Conservation (phyloP, 179 eudicot genomes). For the Spinacia oleracea region DNA sequence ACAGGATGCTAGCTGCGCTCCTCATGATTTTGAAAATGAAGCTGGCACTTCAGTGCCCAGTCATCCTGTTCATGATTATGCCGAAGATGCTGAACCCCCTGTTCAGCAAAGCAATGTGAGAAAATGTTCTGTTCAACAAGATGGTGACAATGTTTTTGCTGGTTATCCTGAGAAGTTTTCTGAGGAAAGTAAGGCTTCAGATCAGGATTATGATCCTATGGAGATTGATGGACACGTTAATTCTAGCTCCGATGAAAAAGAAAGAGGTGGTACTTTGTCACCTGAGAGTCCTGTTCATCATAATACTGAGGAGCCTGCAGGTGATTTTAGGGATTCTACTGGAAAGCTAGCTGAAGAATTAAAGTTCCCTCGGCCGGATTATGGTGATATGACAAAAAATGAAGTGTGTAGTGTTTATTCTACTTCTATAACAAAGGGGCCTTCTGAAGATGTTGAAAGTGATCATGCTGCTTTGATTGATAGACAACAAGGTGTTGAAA, state of each 20-base stretch:
- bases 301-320: background rate
- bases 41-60: conserved; percentile 27
- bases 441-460: background rate
- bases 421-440: conserved; percentile 12
- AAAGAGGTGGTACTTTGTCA: conserved; percentile 3
- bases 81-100: background rate
- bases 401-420: conserved; percentile 12
- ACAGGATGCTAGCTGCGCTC: conserved; percentile 29
- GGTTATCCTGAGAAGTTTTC: conserved; percentile 6
- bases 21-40: conserved; percentile 16
- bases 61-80: conserved; percentile 21
- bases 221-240: conserved; percentile 10
- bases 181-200: conserved; percentile 7
- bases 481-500: conserved; percentile 27
- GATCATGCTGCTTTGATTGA: conserved; percentile 8
- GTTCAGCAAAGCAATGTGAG: background rate
- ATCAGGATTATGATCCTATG: conserved; percentile 14
- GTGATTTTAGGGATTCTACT: background rate
- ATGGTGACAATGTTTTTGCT: conserved; percentile 2
- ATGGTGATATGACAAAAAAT: conserved; percentile 10
- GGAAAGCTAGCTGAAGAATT: conserved; percentile 6
- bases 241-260: conserved; percentile 10
- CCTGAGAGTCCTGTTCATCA: conserved; percentile 8
- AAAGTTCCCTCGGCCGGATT: conserved; percentile 4
- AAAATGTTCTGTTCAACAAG: background rate